Base-by-base conservation (phyloP, 2,329 filamentous ascomycete species). In the Calycina marina region DNA sequence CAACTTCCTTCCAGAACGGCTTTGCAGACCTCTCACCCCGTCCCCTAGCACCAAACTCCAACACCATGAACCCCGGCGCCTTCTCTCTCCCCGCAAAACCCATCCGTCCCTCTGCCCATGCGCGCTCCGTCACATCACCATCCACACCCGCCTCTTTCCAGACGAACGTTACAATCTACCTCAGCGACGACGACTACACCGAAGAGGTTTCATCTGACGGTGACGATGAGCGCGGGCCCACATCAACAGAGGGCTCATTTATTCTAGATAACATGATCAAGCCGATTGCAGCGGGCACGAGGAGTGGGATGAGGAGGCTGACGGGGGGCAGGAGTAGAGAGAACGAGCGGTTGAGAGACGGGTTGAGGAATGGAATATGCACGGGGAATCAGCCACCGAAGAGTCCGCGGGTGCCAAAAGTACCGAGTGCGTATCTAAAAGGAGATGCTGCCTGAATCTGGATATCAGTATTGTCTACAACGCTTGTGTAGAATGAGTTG, bases 71-170 rank as follows among this genome's bases (percentile, higher is more conserved):
- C 34, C 71, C 73, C 0, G 71, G 62, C 5, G 69, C 69, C 15
- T 67, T 77, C 56, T 64, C 58, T 39, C 47, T 58, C 4, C n/a
- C n/a, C n/a, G 20, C 8, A 2, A 27, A 46, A n/a, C 51, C 56
- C 10, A 47, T 51, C n/a, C 64, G 84, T 4, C 80, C 83, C 1
- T 69, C 68, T 3, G 61, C 93, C 13, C 86, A 93, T 51, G 69
- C 72, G 4, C 75, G 88, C 12, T 92, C 84, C 9, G 70, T 93
- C 31, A 94, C 88, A 0, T 92, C 83, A 0, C 86, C 88, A 1
- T 71, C 72, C 5, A 62, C 67, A 4, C 61, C 71, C 8, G 56
- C 65, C 4, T 65, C 64, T 5, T 66, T 69, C 44, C 63, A 72
- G 40, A 54, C 61, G 8, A 64, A 64, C 18, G 62, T 70, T 34